phyloP scores from a whole-genome alignment of 148 eudicot genomes.

The Talinum fruticosum region DNA sequence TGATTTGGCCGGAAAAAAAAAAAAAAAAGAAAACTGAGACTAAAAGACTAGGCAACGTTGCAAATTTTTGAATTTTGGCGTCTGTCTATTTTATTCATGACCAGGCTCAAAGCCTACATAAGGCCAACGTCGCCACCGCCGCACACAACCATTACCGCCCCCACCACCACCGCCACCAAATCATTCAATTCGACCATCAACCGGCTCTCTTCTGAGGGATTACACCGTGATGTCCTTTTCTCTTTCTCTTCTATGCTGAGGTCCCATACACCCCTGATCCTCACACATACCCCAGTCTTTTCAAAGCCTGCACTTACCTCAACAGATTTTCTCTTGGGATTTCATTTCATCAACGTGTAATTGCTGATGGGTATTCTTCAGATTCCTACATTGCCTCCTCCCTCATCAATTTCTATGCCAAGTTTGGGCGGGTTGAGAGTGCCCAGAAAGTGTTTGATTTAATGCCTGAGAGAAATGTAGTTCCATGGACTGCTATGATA shows the following conservation, averaged over 20 bases:
- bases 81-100: constrained; percentile 15
- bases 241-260: constrained; percentile 59
- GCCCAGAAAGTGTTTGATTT: constrained; percentile 73
- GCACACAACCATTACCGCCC: constrained; percentile 24
- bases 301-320: constrained; percentile 71
- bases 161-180: constrained; percentile 31
- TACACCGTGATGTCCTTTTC: constrained; percentile 48
- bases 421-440: constrained; percentile 32
- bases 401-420: constrained; percentile 59
- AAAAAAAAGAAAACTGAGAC: too few species aligned
- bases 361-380: constrained; percentile 52
- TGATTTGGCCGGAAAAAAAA: too few species aligned
- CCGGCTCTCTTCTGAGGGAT: constrained; percentile 49
- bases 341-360: constrained; percentile 50
- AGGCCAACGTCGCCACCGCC: constrained; percentile 25
- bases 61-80: constrained; percentile 13
- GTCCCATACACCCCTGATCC: constrained; percentile 56
- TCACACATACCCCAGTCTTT: constrained; percentile 63
- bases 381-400: constrained; percentile 72
- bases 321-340: constrained; percentile 48
- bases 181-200: constrained; percentile 59
- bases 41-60: not conserved
- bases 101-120: constrained; percentile 26
- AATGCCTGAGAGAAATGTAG: constrained; percentile 62
- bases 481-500: constrained; percentile 79